phyloP scores from a whole-genome alignment of 78 protist genomes.

The Speleostelium caveatum region DNA sequence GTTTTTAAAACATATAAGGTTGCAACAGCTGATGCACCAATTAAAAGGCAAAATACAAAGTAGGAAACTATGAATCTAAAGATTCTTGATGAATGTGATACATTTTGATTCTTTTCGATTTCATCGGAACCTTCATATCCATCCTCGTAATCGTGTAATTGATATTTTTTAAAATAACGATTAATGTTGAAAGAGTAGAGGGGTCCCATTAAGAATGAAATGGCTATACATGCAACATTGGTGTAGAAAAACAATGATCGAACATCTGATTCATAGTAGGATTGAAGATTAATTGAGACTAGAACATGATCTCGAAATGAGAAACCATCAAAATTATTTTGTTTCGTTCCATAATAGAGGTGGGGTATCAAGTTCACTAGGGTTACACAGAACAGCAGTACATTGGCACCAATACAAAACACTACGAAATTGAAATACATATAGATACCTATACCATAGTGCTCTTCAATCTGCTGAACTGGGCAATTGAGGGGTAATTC shows the following conservation, averaged over 20 bases:
- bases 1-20: constrained; percentile 30
- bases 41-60: constrained; percentile 5
- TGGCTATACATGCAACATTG: constrained; percentile 7
- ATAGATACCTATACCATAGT: constrained; percentile 63
- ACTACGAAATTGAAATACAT: constrained; percentile 41
- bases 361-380: constrained; percentile 49
- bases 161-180: constrained; percentile 23
- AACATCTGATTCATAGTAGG: constrained; percentile 18
- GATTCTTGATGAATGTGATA: background rate
- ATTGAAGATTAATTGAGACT: constrained; percentile 32
- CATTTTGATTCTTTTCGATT: background rate
- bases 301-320: constrained; percentile 14
- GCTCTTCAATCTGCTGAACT: constrained; percentile 19
- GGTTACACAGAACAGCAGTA: background rate
- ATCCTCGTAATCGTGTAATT: constrained; percentile 49
- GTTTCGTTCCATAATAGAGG: constrained; percentile 15
- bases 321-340: constrained; percentile 7
- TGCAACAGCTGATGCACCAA: constrained; percentile 38
- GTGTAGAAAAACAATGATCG: constrained; percentile 36
- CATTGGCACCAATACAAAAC: constrained; percentile 42
- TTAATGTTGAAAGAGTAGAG: constrained; percentile 44
- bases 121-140: constrained; percentile 52
- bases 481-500: constrained; percentile 18
- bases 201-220: constrained; percentile 64
- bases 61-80: constrained; percentile 19